These are phyloP conservation scores for Filobasidium wieringae DNA, from an alignment of 768 basidiomycete genomes.

Conservation along the genomic window DNA sequence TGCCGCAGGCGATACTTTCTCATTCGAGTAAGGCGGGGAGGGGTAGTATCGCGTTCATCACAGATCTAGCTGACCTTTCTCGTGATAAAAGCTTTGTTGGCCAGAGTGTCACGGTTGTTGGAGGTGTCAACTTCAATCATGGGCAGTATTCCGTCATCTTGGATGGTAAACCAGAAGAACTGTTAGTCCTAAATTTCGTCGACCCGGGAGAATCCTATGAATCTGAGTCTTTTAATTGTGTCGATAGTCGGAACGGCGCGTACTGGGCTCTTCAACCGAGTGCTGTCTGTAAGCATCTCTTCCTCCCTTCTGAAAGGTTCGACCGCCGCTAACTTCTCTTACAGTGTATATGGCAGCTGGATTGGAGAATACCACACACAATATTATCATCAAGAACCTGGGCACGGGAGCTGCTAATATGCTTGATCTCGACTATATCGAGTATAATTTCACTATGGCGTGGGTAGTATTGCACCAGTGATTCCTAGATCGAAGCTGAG, in stretches of 20 bases:
- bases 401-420: neutral
- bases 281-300: no score
- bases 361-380: constrained; percentile 2
- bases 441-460: constrained; percentile 2
- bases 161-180: neutral
- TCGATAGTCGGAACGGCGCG: no score
- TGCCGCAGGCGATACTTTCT: neutral
- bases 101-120: constrained; percentile 1
- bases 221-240: neutral
- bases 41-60: neutral
- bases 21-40: neutral
- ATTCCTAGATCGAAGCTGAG: no score
- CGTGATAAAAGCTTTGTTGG: constrained; percentile 2
- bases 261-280: no score
- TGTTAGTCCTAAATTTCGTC: neutral
- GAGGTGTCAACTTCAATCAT: constrained; percentile 8
- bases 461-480: no score
- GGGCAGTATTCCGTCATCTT: constrained; percentile 3
- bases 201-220: neutral
- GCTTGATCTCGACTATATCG: constrained; percentile 5
- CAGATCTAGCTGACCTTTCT: neutral
- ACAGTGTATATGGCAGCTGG: constrained; percentile 1
- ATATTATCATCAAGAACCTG: neutral
- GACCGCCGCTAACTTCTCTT: no score
- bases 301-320: no score